Evolutionary conservation across 371 early-diverging fungal species (phyloP).

Genomic region (Entomophthora muscae): DNA sequence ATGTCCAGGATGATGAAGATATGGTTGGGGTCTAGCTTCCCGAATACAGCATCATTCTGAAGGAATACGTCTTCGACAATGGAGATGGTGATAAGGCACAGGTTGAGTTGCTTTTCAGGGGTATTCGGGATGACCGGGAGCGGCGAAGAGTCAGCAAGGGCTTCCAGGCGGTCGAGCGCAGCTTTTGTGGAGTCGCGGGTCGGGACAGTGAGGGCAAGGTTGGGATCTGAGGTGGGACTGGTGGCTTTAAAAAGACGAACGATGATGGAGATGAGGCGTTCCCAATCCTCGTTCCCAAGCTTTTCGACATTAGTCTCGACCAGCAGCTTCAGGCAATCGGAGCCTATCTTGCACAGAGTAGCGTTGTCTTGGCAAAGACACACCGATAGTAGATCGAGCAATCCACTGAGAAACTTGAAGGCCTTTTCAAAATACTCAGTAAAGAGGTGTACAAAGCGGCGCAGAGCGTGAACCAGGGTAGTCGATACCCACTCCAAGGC

Average conservation of each 20-base stretch:
- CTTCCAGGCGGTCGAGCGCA: neutral
- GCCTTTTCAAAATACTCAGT: conserved; percentile 51
- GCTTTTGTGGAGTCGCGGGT: neutral
- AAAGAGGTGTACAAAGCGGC: conserved; percentile 72
- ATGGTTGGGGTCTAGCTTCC: conserved; percentile 32
- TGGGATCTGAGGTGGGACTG: neutral
- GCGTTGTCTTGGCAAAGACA: conserved; percentile 78
- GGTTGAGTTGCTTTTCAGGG: neutral
- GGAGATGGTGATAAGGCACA: conserved; percentile 58
- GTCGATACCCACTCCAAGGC: conserved; percentile 32
- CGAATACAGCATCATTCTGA: conserved; percentile 35
- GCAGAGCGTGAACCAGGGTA: conserved; percentile 64
- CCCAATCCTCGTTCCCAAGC: conserved; percentile 51
- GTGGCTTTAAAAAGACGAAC: conserved; percentile 35
- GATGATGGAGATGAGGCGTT: conserved; percentile 42
- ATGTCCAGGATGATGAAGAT: conserved; percentile 52
- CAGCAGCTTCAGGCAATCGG: conserved; percentile 74
- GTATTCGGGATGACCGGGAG: neutral
- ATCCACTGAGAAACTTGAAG: conserved; percentile 43
- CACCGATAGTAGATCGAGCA: conserved; percentile 55
- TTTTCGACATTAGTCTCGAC: conserved; percentile 56
- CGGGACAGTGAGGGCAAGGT: neutral
- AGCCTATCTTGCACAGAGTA: conserved; percentile 77
- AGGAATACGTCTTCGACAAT: conserved; percentile 48
- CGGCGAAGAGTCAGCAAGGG: neutral